Base-by-base conservation (phyloP, 1,284 basidiomycete genomes). In the Wolfiporia cocos region DNA sequence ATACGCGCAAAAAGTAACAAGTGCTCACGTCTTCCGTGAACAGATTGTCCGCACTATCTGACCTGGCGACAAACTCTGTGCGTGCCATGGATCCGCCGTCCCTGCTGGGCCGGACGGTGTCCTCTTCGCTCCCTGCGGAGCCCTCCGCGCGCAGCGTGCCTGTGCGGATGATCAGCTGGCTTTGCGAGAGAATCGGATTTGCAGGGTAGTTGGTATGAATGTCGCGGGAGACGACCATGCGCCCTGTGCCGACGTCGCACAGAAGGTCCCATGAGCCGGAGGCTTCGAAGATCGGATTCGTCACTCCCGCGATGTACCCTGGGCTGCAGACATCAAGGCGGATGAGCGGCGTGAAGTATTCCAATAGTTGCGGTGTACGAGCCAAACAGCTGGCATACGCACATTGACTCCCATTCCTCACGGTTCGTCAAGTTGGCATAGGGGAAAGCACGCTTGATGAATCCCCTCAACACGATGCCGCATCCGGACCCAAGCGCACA, bases 291-390 rank as follows among this genome's bases (percentile, higher is more conserved):
- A 95, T 91, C 1, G 94, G 94, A 57, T 99, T 98, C 3, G 91
- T 95, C 2, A 97, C 93, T 3, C 94, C 94, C 4, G 93, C 94
- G 43, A 99, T 92, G 61, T 86, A 99, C 10, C 89, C 92, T 4
- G 87, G 81, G 37, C 88, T 90, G 47, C 17, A 6, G 24, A 2
- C 14, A 21, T n/a, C 26, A 28, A 28, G 29, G 19, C 11, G 44
- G n/a, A 26, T 42, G n/a, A 42, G 17, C n/a, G 12, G 36, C 19
- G 31, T 36, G 17, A 47, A 20, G 37, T 30, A 26, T 24, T 22
- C 34, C 7, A 34, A 19, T 15, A 9, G 32, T 10, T 7, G 10
- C n/a, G 10, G n/a, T 9, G 28, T 7, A 33, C 15, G 19, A 45
- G 35, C 9, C 23, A 38, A 37, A 24, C 33, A 41, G 28, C 24